Conservation (phyloP, 2,329 filamentous ascomycete species). For the Fusarium nematophilum region DNA sequence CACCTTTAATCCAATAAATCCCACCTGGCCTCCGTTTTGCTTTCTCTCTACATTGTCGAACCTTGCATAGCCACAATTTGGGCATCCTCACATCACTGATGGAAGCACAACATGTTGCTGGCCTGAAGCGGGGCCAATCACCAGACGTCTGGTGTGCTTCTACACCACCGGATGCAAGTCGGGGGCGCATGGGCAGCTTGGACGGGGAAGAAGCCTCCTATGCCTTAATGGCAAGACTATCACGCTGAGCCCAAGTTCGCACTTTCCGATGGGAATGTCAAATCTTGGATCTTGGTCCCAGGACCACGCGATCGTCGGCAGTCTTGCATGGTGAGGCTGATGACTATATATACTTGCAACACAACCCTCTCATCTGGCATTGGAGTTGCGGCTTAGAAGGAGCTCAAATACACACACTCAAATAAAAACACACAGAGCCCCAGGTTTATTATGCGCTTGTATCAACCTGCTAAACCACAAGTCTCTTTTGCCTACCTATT, state of each 20-base stretch:
- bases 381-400: not conserved
- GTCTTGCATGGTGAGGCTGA: not conserved
- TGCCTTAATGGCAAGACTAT: not conserved
- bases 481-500: not conserved
- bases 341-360: not conserved
- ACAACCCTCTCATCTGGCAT: too few relatives aligned
- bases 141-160: not conserved
- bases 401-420: not conserved
- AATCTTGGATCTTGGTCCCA: not conserved
- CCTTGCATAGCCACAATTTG: not conserved
- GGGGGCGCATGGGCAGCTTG: not conserved
- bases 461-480: not conserved
- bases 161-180: not conserved
- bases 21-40: not conserved
- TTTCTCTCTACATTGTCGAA: not conserved
- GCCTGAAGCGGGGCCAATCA: not conserved
- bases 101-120: not conserved
- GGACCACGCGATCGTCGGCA: not conserved
- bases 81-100: not conserved
- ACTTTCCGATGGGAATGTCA: not conserved
- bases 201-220: not conserved
- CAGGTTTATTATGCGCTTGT: not conserved
- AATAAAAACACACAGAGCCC: too few relatives aligned
- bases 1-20: too few relatives aligned
- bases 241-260: not conserved